A percentile compares a stretch with the other conserved stretches of the same genome.
phyloP scores from a whole-genome alignment of 148 eudicot genomes.

The Heliamphora exappendiculata region DNA sequence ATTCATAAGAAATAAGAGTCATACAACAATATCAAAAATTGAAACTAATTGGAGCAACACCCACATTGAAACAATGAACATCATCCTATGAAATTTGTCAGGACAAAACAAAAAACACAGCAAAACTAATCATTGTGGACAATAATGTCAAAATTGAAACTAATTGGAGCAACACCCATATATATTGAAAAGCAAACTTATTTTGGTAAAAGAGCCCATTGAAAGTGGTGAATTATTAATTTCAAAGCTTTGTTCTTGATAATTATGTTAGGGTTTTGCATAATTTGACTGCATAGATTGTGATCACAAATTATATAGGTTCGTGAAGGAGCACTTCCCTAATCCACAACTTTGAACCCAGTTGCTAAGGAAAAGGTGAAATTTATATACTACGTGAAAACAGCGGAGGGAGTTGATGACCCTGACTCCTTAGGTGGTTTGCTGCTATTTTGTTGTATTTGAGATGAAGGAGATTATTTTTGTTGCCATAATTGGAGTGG shows the following conservation, averaged over 20 bases:
- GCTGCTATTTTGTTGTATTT: neutral
- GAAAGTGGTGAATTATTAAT: neutral
- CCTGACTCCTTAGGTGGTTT: neutral
- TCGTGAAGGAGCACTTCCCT: neutral
- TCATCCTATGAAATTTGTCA: no score
- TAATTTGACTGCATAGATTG: neutral
- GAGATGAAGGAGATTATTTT: neutral
- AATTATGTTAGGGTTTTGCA: neutral
- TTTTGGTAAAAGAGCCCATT: no score
- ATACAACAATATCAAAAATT: no score
- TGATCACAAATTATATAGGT: neutral
- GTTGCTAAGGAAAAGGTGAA: neutral
- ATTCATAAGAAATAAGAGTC: no score
- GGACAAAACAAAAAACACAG: no score
- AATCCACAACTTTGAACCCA: neutral
- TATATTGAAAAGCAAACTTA: no score
- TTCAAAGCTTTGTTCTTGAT: neutral
- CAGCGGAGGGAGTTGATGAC: neutral
- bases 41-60: no score
- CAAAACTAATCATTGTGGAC: no score
- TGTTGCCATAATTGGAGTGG: neutral
- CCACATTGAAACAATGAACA: no score
- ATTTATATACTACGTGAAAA: neutral
- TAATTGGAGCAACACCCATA: no score
- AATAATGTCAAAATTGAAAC: no score